Evolutionary conservation across 352 stramenopile genomes (phyloP).

Genomic region (Porosira glacialis): DNA sequence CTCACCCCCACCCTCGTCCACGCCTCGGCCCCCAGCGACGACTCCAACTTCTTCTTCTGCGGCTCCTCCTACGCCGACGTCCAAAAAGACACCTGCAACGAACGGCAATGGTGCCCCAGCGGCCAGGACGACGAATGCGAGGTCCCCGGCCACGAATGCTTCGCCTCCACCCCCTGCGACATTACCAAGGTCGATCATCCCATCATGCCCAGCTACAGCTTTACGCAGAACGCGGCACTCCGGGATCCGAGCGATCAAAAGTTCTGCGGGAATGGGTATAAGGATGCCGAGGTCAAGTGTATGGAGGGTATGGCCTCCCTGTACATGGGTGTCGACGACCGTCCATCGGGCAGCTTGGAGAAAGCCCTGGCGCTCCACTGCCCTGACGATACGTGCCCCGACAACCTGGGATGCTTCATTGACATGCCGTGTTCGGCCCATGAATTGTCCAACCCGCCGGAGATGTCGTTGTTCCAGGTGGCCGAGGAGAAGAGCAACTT

Average conservation of each 20-base stretch:
- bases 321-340: too few relatives aligned
- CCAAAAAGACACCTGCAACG: slow-evolving; percentile 45
- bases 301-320: slow-evolving; percentile 25
- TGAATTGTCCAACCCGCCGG: slow-evolving; percentile 34
- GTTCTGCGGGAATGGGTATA: slow-evolving; percentile 47
- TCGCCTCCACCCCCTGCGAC: slow-evolving; percentile 58
- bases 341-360: too few relatives aligned
- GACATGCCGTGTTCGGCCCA: slow-evolving; percentile 56
- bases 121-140: slow-evolving; percentile 49
- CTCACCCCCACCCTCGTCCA: too few relatives aligned
- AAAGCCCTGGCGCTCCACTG: slow-evolving; percentile 30
- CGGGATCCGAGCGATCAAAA: slow-evolving; percentile 49
- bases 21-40: too few relatives aligned
- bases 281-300: slow-evolving; percentile 27
- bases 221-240: slow-evolving; percentile 31
- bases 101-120: slow-evolving; percentile 52
- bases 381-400: slow-evolving; percentile 38
- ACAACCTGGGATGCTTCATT: slow-evolving; percentile 29
- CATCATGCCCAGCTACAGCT: slow-evolving; percentile 40
- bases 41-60: too few relatives aligned
- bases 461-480: slow-evolving; percentile 19
- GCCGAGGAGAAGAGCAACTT: slow-evolving; percentile 16
- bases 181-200: slow-evolving; percentile 30
- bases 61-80: slow-evolving; percentile 56
- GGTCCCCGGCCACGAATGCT: slow-evolving; percentile 49